Percentiles rank a stretch among this genome's conserved stretches.
These are phyloP conservation scores for Phoma herbarum DNA, from an alignment of 2,329 filamentous ascomycete species.

Conservation along the genomic window DNA sequence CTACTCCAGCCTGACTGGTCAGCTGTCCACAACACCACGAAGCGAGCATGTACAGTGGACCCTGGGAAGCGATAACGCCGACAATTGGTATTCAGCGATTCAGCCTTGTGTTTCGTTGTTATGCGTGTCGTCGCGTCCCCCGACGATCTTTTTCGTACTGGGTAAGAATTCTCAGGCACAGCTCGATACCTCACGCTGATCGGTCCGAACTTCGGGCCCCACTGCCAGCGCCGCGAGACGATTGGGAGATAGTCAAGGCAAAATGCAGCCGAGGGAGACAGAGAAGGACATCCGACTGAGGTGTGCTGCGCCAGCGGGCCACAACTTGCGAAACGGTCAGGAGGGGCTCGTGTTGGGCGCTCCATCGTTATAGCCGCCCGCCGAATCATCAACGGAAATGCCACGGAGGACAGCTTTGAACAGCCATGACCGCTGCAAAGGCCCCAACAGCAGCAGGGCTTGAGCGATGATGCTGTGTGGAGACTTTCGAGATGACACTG, in stretches of 20 bases:
- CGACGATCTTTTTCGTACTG: conserved; percentile 26
- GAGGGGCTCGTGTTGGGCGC: conserved; percentile 15
- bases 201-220: conserved; percentile 23
- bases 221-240: conserved; percentile 5
- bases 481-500: not conserved
- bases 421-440: conserved; percentile 11
- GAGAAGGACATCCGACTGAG: conserved; percentile 25
- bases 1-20: conserved; percentile 12
- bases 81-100: conserved; percentile 13
- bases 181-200: conserved; percentile 20
- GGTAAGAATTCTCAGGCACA: conserved; percentile 30
- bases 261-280: conserved; percentile 11
- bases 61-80: not conserved
- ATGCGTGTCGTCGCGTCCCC: conserved; percentile 39
- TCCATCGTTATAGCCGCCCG: conserved; percentile 10
- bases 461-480: conserved; percentile 3
- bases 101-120: conserved; percentile 37
- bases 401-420: conserved; percentile 21
- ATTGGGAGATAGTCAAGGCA: conserved; percentile 22
- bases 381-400: conserved; percentile 8
- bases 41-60: conserved; percentile 10
- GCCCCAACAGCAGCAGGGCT: conserved; percentile 24
- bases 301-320: conserved; percentile 15
- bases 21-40: conserved; percentile 3
- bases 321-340: conserved; percentile 16